Conservation (phyloP, 148 eudicot species). For the Beta vulgaris region DNA sequence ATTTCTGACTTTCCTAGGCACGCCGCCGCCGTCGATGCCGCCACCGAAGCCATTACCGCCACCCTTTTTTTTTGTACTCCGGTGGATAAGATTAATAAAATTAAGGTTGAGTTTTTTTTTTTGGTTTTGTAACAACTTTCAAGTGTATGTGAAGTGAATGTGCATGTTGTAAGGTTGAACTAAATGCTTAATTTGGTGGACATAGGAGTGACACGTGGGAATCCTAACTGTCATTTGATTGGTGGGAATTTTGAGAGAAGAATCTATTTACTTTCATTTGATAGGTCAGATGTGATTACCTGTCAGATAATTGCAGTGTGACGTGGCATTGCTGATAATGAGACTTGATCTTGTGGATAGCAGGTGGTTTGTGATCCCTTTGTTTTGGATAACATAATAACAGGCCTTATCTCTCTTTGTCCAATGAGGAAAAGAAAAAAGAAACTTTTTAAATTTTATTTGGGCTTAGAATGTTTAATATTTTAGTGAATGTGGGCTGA, state of each 20-base stretch:
- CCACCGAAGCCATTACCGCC: slow-evolving; percentile 61
- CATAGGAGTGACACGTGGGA: slow-evolving; percentile 33
- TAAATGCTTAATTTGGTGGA: slow-evolving; percentile 66
- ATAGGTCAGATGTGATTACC: slow-evolving; percentile 31
- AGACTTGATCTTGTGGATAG: slow-evolving; percentile 16
- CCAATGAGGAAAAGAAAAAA: too few species aligned
- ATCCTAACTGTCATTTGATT: slow-evolving; percentile 19
- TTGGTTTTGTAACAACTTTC: background rate
- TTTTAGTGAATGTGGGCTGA: too few species aligned
- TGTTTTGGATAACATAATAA: slow-evolving; percentile 29
- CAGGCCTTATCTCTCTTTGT: slow-evolving; percentile 20
- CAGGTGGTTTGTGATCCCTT: slow-evolving; percentile 24
- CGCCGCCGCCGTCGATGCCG: slow-evolving; percentile 59
- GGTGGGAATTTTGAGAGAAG: slow-evolving; percentile 9
- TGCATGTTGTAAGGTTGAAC: slow-evolving; percentile 25
- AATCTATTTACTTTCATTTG: slow-evolving; percentile 11
- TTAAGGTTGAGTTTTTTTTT: background rate
- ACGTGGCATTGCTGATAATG: slow-evolving; percentile 29
- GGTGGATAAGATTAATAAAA: background rate
- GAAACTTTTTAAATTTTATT: too few species aligned
- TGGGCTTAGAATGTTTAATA: too few species aligned
- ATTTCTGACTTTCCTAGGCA: slow-evolving; percentile 63
- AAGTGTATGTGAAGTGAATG: background rate
- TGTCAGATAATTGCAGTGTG: slow-evolving; percentile 29
- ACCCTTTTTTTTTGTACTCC: background rate